These are phyloP conservation scores for Bisporella sp. DNA, from an alignment of 2,329 filamentous ascomycete species.

Conservation along the genomic window DNA sequence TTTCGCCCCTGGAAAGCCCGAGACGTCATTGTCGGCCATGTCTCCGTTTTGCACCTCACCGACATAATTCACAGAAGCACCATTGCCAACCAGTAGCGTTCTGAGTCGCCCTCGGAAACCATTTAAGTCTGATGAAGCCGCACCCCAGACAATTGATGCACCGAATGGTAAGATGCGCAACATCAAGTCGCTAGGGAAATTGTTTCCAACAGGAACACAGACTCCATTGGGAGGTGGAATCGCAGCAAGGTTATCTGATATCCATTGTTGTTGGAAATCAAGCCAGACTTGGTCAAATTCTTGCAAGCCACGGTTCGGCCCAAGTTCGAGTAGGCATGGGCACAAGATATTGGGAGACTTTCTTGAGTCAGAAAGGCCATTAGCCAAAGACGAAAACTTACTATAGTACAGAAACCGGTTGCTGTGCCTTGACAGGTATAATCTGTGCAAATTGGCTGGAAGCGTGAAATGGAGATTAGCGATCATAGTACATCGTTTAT, in stretches of 20 bases:
- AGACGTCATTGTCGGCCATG: not conserved
- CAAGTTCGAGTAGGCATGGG: no score
- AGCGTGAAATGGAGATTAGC: no score
- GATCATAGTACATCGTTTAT: no score
- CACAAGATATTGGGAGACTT: no score
- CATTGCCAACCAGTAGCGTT: not conserved
- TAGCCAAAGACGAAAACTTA: no score
- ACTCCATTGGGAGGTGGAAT: not conserved
- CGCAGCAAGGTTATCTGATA: no score
- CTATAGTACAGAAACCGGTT: no score
- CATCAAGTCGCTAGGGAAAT: not conserved
- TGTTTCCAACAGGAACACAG: not conserved
- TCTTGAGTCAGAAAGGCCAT: no score
- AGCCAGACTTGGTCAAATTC: not conserved
- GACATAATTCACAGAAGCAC: not conserved
- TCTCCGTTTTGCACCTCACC: not conserved
- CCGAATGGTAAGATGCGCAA: constrained; percentile 39
- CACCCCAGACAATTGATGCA: constrained; percentile 36
- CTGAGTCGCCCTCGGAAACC: constrained; percentile 7
- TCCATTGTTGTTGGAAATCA: constrained; percentile 3
- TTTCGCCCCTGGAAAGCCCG: not conserved
- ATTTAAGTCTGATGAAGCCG: constrained; percentile 30
- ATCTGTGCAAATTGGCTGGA: no score
- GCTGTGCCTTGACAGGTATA: no score
- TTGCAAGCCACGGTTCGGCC: not conserved